Evolutionary conservation across 306 rosid species (phyloP).

Genomic region (Ziziphus jujuba): DNA sequence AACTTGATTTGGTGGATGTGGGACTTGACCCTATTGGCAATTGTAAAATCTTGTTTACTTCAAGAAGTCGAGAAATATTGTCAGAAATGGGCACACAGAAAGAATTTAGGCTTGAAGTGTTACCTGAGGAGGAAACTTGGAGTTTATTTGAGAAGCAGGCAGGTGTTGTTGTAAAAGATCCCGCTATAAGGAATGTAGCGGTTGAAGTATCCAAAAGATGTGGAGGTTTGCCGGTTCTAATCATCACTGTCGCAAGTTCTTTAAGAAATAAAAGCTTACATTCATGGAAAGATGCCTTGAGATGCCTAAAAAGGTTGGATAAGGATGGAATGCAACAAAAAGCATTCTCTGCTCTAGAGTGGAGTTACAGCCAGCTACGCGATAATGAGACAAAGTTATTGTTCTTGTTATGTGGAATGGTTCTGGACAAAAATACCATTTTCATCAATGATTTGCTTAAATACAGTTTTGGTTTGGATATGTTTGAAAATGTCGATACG

Average conservation of each 20-base stretch:
- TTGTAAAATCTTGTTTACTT: conserved; percentile 25
- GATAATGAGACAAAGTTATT: conserved; percentile 6
- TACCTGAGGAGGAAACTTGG: conserved; percentile 1
- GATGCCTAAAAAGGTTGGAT: neutral
- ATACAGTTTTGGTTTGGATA: conserved; percentile 27
- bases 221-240: conserved; percentile 1
- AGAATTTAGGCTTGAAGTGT: neutral
- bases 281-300: neutral
- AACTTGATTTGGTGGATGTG: conserved; percentile 7
- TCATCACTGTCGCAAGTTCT: neutral
- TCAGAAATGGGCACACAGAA: neutral
- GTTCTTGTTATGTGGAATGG: conserved; percentile 26
- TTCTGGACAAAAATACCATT: neutral
- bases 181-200: neutral
- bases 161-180: neutral
- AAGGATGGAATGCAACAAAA: neutral
- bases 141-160: conserved; percentile 26
- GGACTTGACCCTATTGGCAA: conserved; percentile 8
- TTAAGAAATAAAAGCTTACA: neutral
- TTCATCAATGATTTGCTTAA: conserved; percentile 31
- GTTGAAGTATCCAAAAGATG: neutral
- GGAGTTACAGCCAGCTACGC: conserved; percentile 23
- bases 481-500: conserved; percentile 7
- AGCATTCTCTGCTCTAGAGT: neutral
- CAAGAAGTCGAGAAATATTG: conserved; percentile 2